Evolutionary conservation across 768 basidiomycete species (phyloP), one percentile per base, ranked within the genome.

Genomic region (Botryobasidium botryosum): DNA sequence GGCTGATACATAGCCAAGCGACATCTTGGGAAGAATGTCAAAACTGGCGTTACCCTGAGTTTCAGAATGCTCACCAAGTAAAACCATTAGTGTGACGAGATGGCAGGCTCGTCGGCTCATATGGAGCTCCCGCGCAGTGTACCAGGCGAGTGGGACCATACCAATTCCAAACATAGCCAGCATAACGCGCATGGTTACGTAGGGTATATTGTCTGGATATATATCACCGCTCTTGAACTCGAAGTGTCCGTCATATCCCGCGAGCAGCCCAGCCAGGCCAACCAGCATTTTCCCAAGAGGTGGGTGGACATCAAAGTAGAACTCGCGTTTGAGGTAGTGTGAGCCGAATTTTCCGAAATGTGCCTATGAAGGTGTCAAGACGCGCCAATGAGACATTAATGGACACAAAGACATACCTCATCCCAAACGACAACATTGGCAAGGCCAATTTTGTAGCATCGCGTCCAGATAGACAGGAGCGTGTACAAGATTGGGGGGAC

Each of bases 311-410:
- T 99, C 94, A 60, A 97, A 97, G 68, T 96, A 97, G 64, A 97
- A 97, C 60, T 94, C 88, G 56, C 90, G 83, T 62, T 96, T 94
- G 62, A 99, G 77, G 62, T 99, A 97, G 62, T 96, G 81, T 41
- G 86, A 86, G 41, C 87, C 94, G 63, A 99, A 97, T 64, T 99
- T 97, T 53, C 94, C 94, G 62, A 97, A 99, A 62, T 99, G 94
- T 31, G 94, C 92, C 68, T 63, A 50, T 1, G 29, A 26, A 17
- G 27, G 23, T 13, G 41, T 25, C n/a, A 31, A 2, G 27, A 43
- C 13, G 41, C 15, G 15, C 23, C 12, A 27, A 7, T 0, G 4
- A 28, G 6, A 2, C 21, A 24, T 17, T 20, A 43, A 36, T 20
- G 32, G 32, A 31, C 26, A 20, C 26, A 6, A 25, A 12, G 21